phyloP scores from a whole-genome alignment of 768 basidiomycete genomes.

The Suillus spraguei region DNA sequence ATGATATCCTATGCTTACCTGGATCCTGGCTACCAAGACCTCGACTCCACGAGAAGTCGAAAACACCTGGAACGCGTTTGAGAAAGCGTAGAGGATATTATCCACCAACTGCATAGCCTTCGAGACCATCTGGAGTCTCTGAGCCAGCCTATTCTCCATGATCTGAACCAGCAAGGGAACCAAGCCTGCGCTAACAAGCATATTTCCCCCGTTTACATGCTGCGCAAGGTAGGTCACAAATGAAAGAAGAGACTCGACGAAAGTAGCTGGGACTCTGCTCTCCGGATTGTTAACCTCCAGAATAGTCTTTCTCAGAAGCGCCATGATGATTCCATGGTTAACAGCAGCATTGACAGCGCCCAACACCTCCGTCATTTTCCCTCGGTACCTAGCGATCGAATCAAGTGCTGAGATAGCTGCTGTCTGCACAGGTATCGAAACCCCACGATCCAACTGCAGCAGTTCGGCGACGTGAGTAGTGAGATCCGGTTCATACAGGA shows the following conservation, averaged over 20 bases:
- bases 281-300: slow-evolving; percentile 67
- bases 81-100: slow-evolving; percentile 87
- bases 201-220: slow-evolving; percentile 82
- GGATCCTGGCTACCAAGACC: slow-evolving; percentile 82
- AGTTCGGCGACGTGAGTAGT: slow-evolving; percentile 88
- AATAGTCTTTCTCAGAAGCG: slow-evolving; percentile 81
- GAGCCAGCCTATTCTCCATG: slow-evolving; percentile 74
- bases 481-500: slow-evolving; percentile 94
- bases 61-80: slow-evolving; percentile 87
- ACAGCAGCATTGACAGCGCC: slow-evolving; percentile 93
- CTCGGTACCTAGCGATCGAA: slow-evolving; percentile 83
- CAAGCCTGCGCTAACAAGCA: slow-evolving; percentile 94
- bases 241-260: slow-evolving; percentile 81
- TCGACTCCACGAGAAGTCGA: slow-evolving; percentile 84
- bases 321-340: slow-evolving; percentile 94
- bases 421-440: slow-evolving; percentile 75
- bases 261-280: slow-evolving; percentile 68
- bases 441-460: slow-evolving; percentile 74
- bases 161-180: slow-evolving; percentile 89
- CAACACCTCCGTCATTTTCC: slow-evolving; percentile 83
- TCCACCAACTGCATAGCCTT: slow-evolving; percentile 94
- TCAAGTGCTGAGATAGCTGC: slow-evolving; percentile 91
- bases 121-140: slow-evolving; percentile 74
- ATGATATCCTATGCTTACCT: slow-evolving; percentile 50
- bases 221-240: slow-evolving; percentile 89